These are phyloP conservation scores for Oryza officinalis DNA, from an alignment of 176 grass and related monocot species.

Conservation along the genomic window DNA sequence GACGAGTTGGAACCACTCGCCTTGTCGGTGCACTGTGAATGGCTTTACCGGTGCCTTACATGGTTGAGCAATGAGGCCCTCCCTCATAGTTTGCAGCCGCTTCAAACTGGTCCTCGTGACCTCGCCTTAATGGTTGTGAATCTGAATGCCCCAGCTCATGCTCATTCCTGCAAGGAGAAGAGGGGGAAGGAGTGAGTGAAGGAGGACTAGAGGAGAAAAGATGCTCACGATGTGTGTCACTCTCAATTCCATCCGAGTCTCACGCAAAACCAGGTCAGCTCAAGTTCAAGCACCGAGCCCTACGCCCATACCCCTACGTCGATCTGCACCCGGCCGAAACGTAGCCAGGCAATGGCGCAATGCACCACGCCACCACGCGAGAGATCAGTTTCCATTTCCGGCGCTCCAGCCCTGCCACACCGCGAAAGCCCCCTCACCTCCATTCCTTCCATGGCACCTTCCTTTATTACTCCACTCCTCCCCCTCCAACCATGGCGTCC, in stretches of 20 bases:
- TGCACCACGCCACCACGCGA: not conserved
- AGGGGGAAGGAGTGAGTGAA: too few relatives aligned
- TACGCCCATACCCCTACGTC: not conserved
- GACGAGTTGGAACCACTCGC: too few relatives aligned
- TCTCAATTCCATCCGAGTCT: not conserved
- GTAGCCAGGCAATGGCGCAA: not conserved
- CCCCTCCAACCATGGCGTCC: not conserved
- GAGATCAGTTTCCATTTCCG: constrained; percentile 58
- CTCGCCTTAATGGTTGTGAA: too few relatives aligned
- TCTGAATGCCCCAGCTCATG: too few relatives aligned
- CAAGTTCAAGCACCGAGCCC: not conserved
- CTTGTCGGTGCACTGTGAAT: too few relatives aligned
- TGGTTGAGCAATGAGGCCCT: too few relatives aligned
- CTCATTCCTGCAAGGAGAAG: too few relatives aligned
- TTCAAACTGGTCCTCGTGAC: too few relatives aligned
- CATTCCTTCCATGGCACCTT: constrained; percentile 51
- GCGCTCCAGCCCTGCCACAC: constrained; percentile 41
- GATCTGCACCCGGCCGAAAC: not conserved
- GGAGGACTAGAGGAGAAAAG: too few relatives aligned
- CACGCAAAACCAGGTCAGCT: constrained; percentile 19
- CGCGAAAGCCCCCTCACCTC: constrained; percentile 58
- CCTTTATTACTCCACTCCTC: constrained; percentile 34
- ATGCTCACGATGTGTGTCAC: too few relatives aligned
- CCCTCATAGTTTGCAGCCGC: too few relatives aligned
- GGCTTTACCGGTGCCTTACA: too few relatives aligned